Evolutionary conservation across 2,329 filamentous ascomycete genomes (phyloP).

Genomic region (Alternaria rosae): DNA sequence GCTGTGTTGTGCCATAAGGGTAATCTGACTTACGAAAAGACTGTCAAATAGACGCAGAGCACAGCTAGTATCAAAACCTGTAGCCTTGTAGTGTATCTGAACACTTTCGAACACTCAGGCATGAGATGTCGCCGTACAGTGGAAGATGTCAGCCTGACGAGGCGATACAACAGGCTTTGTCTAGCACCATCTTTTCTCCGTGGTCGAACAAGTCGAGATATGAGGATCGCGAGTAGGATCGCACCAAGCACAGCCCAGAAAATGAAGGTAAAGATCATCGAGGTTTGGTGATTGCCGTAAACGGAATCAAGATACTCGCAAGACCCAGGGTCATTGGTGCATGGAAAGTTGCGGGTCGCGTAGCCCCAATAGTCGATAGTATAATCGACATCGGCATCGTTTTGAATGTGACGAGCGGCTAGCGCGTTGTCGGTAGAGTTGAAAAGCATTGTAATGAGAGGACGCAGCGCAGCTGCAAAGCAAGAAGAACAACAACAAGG

Average conservation of each 20-base stretch:
- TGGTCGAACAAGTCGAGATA: slow-evolving; percentile 5
- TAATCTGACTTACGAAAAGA: slow-evolving; percentile 1
- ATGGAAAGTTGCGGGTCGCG: slow-evolving; percentile 10
- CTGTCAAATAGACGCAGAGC: slow-evolving; percentile 7
- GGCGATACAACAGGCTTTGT: slow-evolving; percentile 9
- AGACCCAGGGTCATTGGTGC: slow-evolving; percentile 6
- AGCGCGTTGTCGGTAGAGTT: slow-evolving; percentile 7
- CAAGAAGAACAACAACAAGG: background rate
- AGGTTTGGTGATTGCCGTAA: slow-evolving; percentile 8
- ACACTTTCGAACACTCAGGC: slow-evolving; percentile 7
- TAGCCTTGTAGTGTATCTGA: slow-evolving; percentile 6
- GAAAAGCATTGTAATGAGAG: slow-evolving; percentile 8
- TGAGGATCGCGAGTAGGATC: background rate
- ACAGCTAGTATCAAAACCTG: slow-evolving; percentile 9
- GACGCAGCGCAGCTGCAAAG: slow-evolving; percentile 12
- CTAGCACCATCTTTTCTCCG: background rate
- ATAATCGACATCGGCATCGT: slow-evolving; percentile 6
- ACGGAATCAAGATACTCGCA: slow-evolving; percentile 13
- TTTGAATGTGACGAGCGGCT: slow-evolving; percentile 12
- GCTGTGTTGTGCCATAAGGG: background rate
- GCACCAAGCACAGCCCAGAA: slow-evolving; percentile 10
- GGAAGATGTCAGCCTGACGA: background rate
- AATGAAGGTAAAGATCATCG: slow-evolving; percentile 12
- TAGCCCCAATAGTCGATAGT: slow-evolving; percentile 15
- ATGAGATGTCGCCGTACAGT: background rate